Evolutionary conservation across 352 stramenopile genomes (phyloP).

Genomic region (Globisporangium abappressorium): DNA sequence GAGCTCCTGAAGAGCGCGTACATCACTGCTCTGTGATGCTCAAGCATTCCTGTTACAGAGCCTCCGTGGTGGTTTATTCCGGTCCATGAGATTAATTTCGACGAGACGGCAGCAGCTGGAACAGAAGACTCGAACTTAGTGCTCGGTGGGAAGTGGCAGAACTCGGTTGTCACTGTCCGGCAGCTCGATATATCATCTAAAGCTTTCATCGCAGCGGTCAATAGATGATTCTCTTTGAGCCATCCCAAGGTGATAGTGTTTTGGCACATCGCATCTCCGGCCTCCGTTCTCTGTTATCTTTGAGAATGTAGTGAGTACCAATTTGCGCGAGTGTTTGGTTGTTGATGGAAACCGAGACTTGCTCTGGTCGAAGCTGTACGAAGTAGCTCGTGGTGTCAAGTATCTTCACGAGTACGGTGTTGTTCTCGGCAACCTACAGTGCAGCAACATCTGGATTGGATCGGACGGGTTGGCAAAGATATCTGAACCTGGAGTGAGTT

Average conservation of each 20-base stretch:
- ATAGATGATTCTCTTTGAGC: constrained; percentile 19
- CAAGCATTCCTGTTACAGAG: too few relatives aligned
- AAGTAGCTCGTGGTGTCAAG: too few relatives aligned
- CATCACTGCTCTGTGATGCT: background rate
- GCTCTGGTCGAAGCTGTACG: too few relatives aligned
- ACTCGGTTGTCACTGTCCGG: background rate
- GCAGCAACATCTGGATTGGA: too few relatives aligned
- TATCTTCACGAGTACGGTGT: too few relatives aligned
- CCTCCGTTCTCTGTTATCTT: background rate
- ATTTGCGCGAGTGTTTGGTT: too few relatives aligned
- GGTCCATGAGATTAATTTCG: constrained; percentile 51
- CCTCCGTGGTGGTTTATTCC: constrained; percentile 56
- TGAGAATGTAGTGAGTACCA: too few relatives aligned
- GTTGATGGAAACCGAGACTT: too few relatives aligned
- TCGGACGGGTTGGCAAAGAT: too few relatives aligned
- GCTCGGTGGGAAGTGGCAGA: background rate
- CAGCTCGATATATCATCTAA: background rate
- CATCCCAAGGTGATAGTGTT: constrained; percentile 19
- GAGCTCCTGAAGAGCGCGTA: background rate
- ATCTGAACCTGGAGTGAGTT: too few relatives aligned
- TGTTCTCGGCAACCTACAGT: too few relatives aligned
- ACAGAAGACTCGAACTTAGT: background rate
- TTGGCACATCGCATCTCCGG: constrained; percentile 17
- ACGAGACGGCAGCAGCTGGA: too few relatives aligned
- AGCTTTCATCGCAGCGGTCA: background rate